Conservation (phyloP, 495 filamentous ascomycete species). For the Aspergillus indologenus region DNA sequence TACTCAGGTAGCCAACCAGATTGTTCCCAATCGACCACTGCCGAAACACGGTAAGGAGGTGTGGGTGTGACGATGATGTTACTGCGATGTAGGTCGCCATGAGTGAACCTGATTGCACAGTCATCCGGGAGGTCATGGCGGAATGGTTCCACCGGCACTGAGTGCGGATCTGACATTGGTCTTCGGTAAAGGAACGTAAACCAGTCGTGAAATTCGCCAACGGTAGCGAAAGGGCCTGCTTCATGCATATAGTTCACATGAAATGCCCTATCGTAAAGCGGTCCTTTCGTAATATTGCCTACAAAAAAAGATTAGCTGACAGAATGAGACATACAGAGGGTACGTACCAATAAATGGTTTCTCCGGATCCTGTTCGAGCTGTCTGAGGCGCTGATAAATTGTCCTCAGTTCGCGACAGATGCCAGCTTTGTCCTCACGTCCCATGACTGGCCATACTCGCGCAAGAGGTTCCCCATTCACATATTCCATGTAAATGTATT, state of each 20-base stretch:
- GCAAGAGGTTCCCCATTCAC: conserved; percentile 4
- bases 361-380: conserved; percentile 26
- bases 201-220: conserved; percentile 28
- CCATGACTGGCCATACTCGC: conserved; percentile 6
- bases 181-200: conserved; percentile 29
- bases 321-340: conserved; percentile 1
- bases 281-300: conserved; percentile 22
- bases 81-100: conserved; percentile 43
- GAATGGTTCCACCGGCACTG: conserved; percentile 29
- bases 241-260: conserved; percentile 23
- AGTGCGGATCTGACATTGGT: conserved; percentile 29
- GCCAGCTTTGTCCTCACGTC: neutral
- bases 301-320: conserved; percentile 9
- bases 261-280: conserved; percentile 28
- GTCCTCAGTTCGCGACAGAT: neutral
- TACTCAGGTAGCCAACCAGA: conserved; percentile 47
- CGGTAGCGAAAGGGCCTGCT: conserved; percentile 29
- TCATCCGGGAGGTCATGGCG: conserved; percentile 26
- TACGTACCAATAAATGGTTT: conserved; percentile 23
- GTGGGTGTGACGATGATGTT: conserved; percentile 41
- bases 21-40: conserved; percentile 48
- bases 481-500: conserved; percentile 25
- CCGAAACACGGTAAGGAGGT: conserved; percentile 29
- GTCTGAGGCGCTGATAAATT: conserved; percentile 19
- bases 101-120: conserved; percentile 44